Base-by-base conservation (phyloP, 2,329 filamentous ascomycete genomes). In the Macroventuria anomochaeta region DNA sequence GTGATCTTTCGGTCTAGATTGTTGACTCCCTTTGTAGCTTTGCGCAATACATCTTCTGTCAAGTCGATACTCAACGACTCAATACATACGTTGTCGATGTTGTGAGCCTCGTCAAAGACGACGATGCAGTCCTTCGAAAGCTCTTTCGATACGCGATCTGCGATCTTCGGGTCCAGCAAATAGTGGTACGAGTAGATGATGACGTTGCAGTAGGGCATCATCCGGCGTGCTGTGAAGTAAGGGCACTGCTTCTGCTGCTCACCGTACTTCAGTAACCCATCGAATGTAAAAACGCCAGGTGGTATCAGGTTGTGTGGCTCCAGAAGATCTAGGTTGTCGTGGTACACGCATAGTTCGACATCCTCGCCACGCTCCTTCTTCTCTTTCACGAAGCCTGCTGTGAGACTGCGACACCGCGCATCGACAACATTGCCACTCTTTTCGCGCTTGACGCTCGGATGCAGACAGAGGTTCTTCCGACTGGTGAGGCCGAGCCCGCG, bases 101-200 rank as follows among this genome's bases (percentile, higher is more conserved):
- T 99, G 79, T 99, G 95, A 12, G 95, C 95, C 75, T 99, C 95
- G 69, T 99, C 95, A 62, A 99, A 99, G 3, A 99, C 95, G 17
- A 99, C 91, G 46, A 99, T 99, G 73, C 93, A 97, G 74, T 99
- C 96, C 66, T 97, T 97, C 0, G 95, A 97, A 10, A 99, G 85
- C 69, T 99, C 95, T 74, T 89, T 92, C 0, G 95, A 97, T 2
- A 97, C 93, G 53, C 93, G 77, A 71, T 99, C 95, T 11, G 95
- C 95, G 67, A 99, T 99, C 74, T 99, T 99, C 2, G 95, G 95
- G 68, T 99, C 96, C 13, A 99, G 85, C 3, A 99, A 85, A 70
- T 99, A 99, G 75, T 99, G 95, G 71, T 99, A 99, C 0, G 95
- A 99, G 78, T 99, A 99, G 63, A 99, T 99, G 69, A 99, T 97